phyloP scores from a whole-genome alignment of 208 protist genomes.

The Trypanosoma grayi region DNA sequence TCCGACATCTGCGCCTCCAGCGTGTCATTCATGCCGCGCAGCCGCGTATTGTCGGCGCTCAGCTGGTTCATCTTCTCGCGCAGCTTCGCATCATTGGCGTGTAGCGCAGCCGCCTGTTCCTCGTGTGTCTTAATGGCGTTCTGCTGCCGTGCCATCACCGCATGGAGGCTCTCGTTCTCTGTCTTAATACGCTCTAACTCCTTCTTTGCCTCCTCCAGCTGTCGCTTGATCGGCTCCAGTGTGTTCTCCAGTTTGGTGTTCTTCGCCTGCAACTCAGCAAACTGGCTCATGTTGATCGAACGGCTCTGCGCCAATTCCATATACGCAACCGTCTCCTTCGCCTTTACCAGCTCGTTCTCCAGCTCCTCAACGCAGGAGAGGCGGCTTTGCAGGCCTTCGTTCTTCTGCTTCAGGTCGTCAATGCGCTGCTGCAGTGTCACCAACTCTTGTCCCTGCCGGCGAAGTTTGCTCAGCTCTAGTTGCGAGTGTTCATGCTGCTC shows the following conservation, averaged over 20 bases:
- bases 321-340: constrained; percentile 87
- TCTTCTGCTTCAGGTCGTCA: constrained; percentile 52
- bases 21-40: constrained; percentile 59
- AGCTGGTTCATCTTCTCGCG: constrained; percentile 46
- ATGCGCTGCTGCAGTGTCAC: constrained; percentile 33
- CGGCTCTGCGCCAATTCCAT: constrained; percentile 82
- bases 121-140: constrained; percentile 63
- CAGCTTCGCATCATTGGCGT: constrained; percentile 60
- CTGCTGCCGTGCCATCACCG: constrained; percentile 48
- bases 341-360: constrained; percentile 78
- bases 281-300: constrained; percentile 82
- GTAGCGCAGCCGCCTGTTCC: constrained; percentile 45
- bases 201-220: constrained; percentile 61
- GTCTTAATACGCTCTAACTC: constrained; percentile 60
- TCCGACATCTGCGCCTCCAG: constrained; percentile 78
- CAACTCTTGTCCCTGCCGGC: constrained; percentile 50
- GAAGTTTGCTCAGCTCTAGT: constrained; percentile 48
- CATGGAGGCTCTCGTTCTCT: constrained; percentile 66
- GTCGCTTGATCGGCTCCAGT: constrained; percentile 59
- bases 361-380: constrained; percentile 50
- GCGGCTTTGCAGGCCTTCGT: constrained; percentile 52
- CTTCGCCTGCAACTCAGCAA: constrained; percentile 67
- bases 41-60: constrained; percentile 54
- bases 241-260: constrained; percentile 72
- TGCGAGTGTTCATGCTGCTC: constrained; percentile 46